Evolutionary conservation across 805 yeast genomes (phyloP).

Genomic region (Wickerhamiella spandovensis): DNA sequence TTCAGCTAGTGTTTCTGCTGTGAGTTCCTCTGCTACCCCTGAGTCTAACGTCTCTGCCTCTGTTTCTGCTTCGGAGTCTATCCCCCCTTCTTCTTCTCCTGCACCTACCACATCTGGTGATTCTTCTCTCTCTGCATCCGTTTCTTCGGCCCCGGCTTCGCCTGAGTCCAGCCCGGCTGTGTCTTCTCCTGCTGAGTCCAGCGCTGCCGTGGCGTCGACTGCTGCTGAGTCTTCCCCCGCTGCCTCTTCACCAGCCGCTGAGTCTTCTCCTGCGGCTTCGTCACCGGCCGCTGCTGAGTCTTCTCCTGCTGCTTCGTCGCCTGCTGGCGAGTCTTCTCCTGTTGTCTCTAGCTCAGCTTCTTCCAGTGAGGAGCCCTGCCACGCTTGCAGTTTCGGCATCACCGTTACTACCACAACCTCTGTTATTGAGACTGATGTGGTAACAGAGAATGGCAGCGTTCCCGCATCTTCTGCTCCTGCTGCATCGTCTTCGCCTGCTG

Average conservation of each 20-base stretch:
- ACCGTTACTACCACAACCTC: background rate
- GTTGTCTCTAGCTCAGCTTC: background rate
- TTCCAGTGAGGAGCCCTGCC: background rate
- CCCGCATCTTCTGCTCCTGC: background rate
- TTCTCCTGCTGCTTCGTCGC: no score
- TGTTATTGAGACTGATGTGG: background rate
- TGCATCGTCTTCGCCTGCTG: background rate
- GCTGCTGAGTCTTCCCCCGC: no score
- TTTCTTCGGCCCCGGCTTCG: background rate
- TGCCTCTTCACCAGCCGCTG: no score
- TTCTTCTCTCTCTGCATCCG: no score
- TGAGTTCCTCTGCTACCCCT: background rate
- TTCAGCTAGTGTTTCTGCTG: background rate
- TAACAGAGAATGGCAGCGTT: background rate
- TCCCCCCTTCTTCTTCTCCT: background rate
- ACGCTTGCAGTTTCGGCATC: background rate
- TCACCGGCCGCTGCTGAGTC: no score
- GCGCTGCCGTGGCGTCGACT: no score
- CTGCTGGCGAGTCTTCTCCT: background rate
- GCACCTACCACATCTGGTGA: no score
- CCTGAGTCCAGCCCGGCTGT: no score
- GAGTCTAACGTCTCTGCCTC: no score
- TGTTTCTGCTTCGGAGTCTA: background rate
- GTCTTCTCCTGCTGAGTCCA: no score
- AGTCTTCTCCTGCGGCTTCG: no score